Evolutionary conservation across 2,329 filamentous ascomycete genomes (phyloP).

Genomic region (Trichoderma cornu-damae): DNA sequence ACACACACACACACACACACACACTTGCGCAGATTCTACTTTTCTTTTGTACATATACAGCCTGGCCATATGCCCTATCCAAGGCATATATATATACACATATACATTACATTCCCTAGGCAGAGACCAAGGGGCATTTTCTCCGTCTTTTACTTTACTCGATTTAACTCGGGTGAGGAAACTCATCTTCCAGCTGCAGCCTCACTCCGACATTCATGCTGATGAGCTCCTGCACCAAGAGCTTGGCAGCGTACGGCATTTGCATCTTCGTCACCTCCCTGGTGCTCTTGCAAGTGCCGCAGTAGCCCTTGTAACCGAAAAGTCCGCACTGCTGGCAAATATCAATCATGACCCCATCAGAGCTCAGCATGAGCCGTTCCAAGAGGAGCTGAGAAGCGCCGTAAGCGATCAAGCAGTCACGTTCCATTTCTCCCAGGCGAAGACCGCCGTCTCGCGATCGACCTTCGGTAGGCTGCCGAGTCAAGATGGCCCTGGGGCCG

Average conservation of each 20-base stretch:
- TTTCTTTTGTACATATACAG: constrained; percentile 4
- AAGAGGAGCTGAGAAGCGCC: constrained; percentile 87
- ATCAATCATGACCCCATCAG: constrained; percentile 84
- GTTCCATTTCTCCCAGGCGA: constrained; percentile 95
- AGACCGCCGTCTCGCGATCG: constrained; percentile 87
- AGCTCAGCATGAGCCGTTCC: constrained; percentile 90
- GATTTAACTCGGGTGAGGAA: constrained; percentile 57
- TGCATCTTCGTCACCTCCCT: constrained; percentile 85
- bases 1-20: too few species aligned
- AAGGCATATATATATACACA: neutral
- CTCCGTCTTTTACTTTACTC: too few species aligned
- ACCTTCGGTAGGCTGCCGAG: constrained; percentile 93
- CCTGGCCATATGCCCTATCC: neutral
- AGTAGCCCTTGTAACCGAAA: constrained; percentile 94
- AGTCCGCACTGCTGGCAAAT: constrained; percentile 91
- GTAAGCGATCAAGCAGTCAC: constrained; percentile 96
- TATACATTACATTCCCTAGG: neutral
- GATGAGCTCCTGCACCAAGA: constrained; percentile 90
- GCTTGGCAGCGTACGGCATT: constrained; percentile 95
- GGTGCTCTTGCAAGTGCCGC: constrained; percentile 83
- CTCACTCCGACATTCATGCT: constrained; percentile 98
- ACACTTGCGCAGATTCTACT: too few species aligned
- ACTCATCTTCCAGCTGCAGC: constrained; percentile 88
- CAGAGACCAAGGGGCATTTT: neutral
- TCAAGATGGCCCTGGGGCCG: constrained; percentile 85